Evolutionary conservation across 1,284 basidiomycete genomes (phyloP).

Genomic region (Boletus semigastroideus): DNA sequence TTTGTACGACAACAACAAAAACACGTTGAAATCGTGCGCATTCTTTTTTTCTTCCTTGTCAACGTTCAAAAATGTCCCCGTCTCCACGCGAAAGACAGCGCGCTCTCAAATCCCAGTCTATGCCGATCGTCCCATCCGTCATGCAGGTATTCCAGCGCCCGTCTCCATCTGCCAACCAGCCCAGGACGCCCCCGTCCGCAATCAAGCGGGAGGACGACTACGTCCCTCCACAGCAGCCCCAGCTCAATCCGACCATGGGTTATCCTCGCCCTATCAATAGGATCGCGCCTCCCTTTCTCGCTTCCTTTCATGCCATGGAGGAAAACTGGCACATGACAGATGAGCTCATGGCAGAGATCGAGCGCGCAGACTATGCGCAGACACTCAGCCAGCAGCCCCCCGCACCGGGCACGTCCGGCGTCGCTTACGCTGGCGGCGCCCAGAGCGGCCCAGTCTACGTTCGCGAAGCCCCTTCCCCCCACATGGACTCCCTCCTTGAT

Average conservation of each 20-base stretch:
- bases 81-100: slow-evolving; percentile 66
- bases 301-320: slow-evolving; percentile 48
- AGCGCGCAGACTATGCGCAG: slow-evolving; percentile 51
- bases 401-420: slow-evolving; percentile 45
- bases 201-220: too few species aligned
- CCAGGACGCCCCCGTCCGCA: slow-evolving; percentile 26
- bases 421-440: slow-evolving; percentile 54
- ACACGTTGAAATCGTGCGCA: slow-evolving; percentile 38
- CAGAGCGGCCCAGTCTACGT: slow-evolving; percentile 34
- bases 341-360: slow-evolving; percentile 67
- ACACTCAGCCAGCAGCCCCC: slow-evolving; percentile 35
- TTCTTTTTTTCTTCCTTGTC: slow-evolving; percentile 23
- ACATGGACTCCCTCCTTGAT: slow-evolving; percentile 57
- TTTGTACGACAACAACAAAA: slow-evolving; percentile 24
- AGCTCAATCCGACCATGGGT: slow-evolving; percentile 39
- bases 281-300: slow-evolving; percentile 53
- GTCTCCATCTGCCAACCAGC: slow-evolving; percentile 49
- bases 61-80: slow-evolving; percentile 55
- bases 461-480: slow-evolving; percentile 37
- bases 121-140: slow-evolving; percentile 58
- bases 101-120: slow-evolving; percentile 56
- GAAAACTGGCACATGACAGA: slow-evolving; percentile 67
- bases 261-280: slow-evolving; percentile 62
- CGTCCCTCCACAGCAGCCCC: slow-evolving; percentile 10
- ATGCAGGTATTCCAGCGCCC: slow-evolving; percentile 57